Evolutionary conservation across 495 filamentous ascomycete species (phyloP), one percentile per base, ranked within the genome.

Genomic region (Lasiosphaeria miniovina): DNA sequence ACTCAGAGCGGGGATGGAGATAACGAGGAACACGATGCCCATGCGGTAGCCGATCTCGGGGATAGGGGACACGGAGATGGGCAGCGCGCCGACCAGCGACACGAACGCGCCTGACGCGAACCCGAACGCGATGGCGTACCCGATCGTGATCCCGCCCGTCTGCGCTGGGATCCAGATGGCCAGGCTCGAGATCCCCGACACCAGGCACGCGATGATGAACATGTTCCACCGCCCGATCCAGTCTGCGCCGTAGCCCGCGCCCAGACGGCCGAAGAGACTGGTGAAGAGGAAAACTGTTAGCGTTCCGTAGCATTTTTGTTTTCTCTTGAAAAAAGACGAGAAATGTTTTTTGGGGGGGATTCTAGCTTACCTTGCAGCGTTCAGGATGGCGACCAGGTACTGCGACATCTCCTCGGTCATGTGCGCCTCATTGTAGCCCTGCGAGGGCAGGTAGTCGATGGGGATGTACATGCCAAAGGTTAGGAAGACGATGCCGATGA

Each of bases 371-470:
- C 64, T 64, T 49, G 58, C 74, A 0, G 79, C 84, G 62, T 90
- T 90, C n/a, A 90, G 67, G 40, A 90, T 85, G 0, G 87, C 67
- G 50, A 88, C 69, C 14, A 89, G 71, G 68, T 90, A 88, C 36
- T 69, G 66, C 12, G 82, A 77, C 12, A 90, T 67, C 12, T 70
- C 54, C 2, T 54, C n/a, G 11, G 73, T 71, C 80, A 90, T 84
- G 52, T 85, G 84, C 49, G 77, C 65, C 36, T 54, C 36, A 15
- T 64, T 54, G 38, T 72, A 62, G 0, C 81, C 87, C 54, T 85
- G 71, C 3, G 82, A 71, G 17, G 84, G 79, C 35, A 90, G 72
- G 65, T 79, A 90, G 64, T 82, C 85, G 74, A 88, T 80, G 0
- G 87, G 88, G 10, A 87, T 61, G 64, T 86, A 75, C 3, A 85